These are phyloP conservation scores for Desmodesmus armatus DNA, from an alignment of 139 green algal species.

Conservation along the genomic window DNA sequence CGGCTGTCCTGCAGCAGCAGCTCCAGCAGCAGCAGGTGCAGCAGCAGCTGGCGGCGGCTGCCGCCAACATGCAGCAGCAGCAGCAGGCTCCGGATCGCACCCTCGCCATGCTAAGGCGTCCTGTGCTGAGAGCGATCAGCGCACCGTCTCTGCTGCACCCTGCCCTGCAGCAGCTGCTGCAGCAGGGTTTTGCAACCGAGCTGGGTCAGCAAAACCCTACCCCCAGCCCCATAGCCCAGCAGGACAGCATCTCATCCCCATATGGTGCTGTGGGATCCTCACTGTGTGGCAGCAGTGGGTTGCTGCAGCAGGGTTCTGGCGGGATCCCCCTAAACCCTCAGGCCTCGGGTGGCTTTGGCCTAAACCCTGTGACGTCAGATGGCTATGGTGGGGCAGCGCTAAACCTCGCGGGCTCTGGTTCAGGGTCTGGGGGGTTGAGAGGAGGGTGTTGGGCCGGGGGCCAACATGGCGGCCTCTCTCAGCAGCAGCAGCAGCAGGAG, in stretches of 20 bases:
- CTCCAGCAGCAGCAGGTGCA: not conserved
- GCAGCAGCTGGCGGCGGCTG: slow-evolving; percentile 13
- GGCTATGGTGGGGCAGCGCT: too few species aligned
- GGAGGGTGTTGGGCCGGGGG: too few species aligned
- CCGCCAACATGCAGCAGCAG: slow-evolving; percentile 34
- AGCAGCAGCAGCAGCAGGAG: not conserved
- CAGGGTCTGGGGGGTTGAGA: too few species aligned
- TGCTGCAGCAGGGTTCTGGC: not conserved
- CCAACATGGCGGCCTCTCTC: not conserved
- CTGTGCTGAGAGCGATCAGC: slow-evolving; percentile 16
- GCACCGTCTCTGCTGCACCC: slow-evolving; percentile 43
- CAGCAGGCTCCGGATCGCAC: not conserved
- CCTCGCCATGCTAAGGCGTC: not conserved
- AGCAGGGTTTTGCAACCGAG: not conserved
- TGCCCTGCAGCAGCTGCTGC: slow-evolving; percentile 37
- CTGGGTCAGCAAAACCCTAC: not conserved
- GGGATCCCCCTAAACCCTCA: too few species aligned
- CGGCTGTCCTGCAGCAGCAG: not conserved
- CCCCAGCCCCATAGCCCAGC: not conserved
- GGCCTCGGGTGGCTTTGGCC: too few species aligned
- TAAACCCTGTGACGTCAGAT: too few species aligned
- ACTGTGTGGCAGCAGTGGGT: too few species aligned
- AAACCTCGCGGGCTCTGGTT: too few species aligned
- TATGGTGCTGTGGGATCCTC: not conserved
- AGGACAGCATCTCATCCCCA: not conserved